Evolutionary conservation across 805 yeast species (phyloP).

Genomic region (Blastobotrys peoriensis): DNA sequence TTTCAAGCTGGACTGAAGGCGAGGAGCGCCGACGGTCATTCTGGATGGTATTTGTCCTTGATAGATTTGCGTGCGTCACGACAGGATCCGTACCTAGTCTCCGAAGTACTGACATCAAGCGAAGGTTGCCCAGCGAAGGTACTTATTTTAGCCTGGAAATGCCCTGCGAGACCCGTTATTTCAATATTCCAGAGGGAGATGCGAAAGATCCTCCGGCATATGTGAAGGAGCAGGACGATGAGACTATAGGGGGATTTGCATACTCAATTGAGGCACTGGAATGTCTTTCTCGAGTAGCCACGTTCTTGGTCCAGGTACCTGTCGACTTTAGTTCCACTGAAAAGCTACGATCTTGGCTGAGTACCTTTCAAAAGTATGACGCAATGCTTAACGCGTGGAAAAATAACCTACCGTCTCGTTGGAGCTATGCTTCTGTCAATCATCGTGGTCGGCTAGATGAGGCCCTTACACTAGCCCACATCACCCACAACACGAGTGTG

Average conservation of each 20-base stretch:
- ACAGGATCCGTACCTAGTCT: conserved; percentile 3
- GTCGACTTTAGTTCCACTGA: conserved; percentile 4
- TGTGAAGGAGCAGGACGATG: no score
- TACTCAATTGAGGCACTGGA: conserved; percentile 10
- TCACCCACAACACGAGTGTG: conserved; percentile 4
- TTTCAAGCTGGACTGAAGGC: no score
- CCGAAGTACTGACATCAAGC: background rate
- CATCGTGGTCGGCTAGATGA: no score
- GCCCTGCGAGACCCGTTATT: background rate
- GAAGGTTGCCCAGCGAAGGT: conserved; percentile 1
- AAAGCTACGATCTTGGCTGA: conserved; percentile 9
- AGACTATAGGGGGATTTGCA: conserved; percentile 9
- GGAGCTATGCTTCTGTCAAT: conserved; percentile 1
- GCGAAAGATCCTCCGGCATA: no score
- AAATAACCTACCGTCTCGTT: conserved; percentile 6
- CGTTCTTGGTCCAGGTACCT: conserved; percentile 7
- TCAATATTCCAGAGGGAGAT: background rate
- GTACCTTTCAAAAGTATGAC: conserved; percentile 5
- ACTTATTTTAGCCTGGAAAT: background rate
- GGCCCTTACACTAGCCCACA: conserved; percentile 2
- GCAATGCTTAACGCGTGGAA: conserved; percentile 7
- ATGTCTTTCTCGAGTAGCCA: conserved; percentile 4
- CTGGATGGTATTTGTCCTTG: conserved; percentile 2
- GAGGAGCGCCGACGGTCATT: conserved; percentile 2
- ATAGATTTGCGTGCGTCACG: conserved; percentile 1